Evolutionary conservation across 2,329 filamentous ascomycete species (phyloP), one percentile per base, ranked within the genome.

Genomic region (Neonectria punicea): DNA sequence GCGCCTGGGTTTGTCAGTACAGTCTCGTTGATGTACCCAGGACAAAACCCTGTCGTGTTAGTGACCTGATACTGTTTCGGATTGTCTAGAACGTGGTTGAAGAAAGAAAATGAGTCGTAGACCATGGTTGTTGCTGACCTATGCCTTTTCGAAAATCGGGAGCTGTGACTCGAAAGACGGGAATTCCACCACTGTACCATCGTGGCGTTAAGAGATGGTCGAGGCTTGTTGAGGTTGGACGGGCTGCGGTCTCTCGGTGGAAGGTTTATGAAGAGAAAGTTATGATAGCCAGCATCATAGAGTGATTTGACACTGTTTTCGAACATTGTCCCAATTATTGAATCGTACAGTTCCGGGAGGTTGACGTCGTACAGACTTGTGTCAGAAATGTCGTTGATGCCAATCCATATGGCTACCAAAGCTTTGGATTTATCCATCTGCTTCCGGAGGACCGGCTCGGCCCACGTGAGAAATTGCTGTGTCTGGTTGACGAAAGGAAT

Each of bases 341-440:
- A 47, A 16, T 58, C 59, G 22, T 63, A 66, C 11, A 63, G 55
- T 11, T 28, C 58, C 2, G 49, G 14, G 1, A 66, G n/a, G 22
- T 58, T 14, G 8, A 49, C 32, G 13, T 36, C 18, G n/a, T 53
- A 53, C 4, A 30, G 34, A 4, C 11, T 39, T 1, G 58, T 44
- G 30, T 63, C 63, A 14, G 25, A 20, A 3, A 66, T 50, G 25
- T 66, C 63, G 44, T 66, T 66, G 18, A 66, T 59, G 2, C 63
- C 63, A 22, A 66, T 59, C 63, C 63, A 66, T 10, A 66, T 59
- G 4, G 63, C 49, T 7, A 66, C 54, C 11, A 66, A 49, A 30
- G 53, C 34, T 49, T 55, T 56, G 13, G 41, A 28, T 49, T 59
- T 66, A 25, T 66, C 39, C 7, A 66, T 20, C 2, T 20, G 16